Base-by-base conservation (phyloP, 257 asterid species). In the Ilex asprella region DNA sequence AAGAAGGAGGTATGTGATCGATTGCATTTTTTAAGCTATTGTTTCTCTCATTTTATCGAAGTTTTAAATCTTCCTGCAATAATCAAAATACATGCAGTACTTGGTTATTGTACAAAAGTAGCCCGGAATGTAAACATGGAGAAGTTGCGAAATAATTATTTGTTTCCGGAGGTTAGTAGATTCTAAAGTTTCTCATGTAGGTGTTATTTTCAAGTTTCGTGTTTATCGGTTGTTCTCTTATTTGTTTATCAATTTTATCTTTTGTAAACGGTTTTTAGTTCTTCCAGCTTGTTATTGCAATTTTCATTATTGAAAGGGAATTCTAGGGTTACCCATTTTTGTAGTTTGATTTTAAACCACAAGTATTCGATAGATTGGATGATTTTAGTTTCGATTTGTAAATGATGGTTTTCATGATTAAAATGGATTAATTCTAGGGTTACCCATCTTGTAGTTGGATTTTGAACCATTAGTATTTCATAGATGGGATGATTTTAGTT, bases 111-210 rank as follows among this genome's bases (percentile, higher is more conserved):
- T 31, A 87, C 97, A 35, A 83, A 83, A 73, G 96, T 90, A 63
- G 61, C 81, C 50, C 82, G 97, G n/a, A 90, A 90, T 61, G 79
- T 73, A 16, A 80, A 79, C 73, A 10, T 90, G 91, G 89, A 90
- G 81, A 87, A 79, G 79, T 75, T 90, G 70, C 86, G 81, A 66
- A 74, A 68, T 69, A 87, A 90, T 66, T 87, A 78, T 65, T 78
- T 90, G 70, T 90, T 90, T 78, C 97, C 97, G 0, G 95, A 89
- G 97, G 97, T 89, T 62, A 53, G 75, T 62, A 8, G 10, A 43
- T 16, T 10, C 29, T 16, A 16, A 6, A 2, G 6, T 4, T 53
- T 53, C 10, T 3, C 30, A 15, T 53, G 11, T 16, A 10, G 2
- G 57, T 2, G 5, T 1, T 53, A n/a, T 53, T 21, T 21, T 21